phyloP scores from a whole-genome alignment of 371 early-diverging fungal genomes.

The Entomophthora muscae region DNA sequence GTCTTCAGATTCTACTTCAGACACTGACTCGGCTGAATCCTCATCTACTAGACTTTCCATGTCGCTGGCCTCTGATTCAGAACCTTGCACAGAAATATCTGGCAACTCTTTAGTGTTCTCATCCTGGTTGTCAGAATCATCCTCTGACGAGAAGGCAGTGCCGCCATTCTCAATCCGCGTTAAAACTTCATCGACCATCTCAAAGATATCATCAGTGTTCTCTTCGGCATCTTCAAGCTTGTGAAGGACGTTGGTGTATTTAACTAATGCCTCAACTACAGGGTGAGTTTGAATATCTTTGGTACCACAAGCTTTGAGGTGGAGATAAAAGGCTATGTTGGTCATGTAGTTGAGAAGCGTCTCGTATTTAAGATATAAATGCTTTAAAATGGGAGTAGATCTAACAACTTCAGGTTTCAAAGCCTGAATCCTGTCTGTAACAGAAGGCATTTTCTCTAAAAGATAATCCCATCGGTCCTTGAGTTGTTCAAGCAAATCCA shows the following conservation, averaged over 20 bases:
- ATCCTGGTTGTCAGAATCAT: neutral
- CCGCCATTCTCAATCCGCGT: slow-evolving; percentile 1
- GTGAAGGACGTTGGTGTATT: slow-evolving; percentile 43
- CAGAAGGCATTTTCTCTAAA: slow-evolving; percentile 14
- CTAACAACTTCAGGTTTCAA: neutral
- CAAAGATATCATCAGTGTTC: slow-evolving; percentile 12
- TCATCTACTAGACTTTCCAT: slow-evolving; percentile 10
- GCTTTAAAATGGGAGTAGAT: slow-evolving; percentile 1
- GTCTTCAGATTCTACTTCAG: slow-evolving; percentile 12
- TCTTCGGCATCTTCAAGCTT: slow-evolving; percentile 46
- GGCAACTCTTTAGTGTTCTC: slow-evolving; percentile 2
- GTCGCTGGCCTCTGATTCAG: slow-evolving; percentile 12
- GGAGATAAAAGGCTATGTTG: slow-evolving; percentile 78
- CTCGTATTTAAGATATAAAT: slow-evolving; percentile 24
- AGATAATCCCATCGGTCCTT: slow-evolving; percentile 31
- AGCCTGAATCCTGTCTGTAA: slow-evolving; percentile 13
- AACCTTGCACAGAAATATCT: neutral
- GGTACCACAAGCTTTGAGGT: slow-evolving; percentile 42
- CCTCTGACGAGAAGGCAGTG: neutral
- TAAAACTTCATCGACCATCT: slow-evolving; percentile 9
- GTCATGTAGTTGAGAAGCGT: slow-evolving; percentile 55
- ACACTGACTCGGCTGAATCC: slow-evolving; percentile 11
- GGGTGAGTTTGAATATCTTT: slow-evolving; percentile 55
- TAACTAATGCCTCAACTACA: slow-evolving; percentile 58
- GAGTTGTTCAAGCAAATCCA: slow-evolving; percentile 56